Evolutionary conservation across 805 yeast genomes (phyloP).

Genomic region (Kluyveromyces siamensis): DNA sequence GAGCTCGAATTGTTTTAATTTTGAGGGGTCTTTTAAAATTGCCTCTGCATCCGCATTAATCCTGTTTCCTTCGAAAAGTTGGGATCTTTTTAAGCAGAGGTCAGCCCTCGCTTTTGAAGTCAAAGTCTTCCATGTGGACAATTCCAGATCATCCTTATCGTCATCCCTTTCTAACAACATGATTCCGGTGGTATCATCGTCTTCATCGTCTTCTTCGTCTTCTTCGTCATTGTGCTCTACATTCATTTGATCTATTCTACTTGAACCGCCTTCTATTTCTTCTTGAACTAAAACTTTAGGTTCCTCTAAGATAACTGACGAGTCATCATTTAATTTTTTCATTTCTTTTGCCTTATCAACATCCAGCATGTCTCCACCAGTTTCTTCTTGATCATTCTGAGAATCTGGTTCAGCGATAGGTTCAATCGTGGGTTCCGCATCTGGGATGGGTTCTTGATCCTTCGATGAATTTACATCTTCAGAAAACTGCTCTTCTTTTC

Average conservation of each 20-base stretch:
- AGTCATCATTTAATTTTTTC: too few relatives aligned
- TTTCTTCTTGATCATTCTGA: too few relatives aligned
- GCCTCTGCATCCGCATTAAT: constrained; percentile 66
- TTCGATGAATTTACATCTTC: not conserved
- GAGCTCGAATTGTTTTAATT: constrained; percentile 50
- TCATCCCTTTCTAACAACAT: constrained; percentile 45
- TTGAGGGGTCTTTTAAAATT: constrained; percentile 50
- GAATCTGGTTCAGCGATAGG: too few relatives aligned
- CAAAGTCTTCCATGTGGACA: constrained; percentile 74
- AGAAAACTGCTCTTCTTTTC: constrained; percentile 19
- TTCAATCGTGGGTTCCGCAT: not conserved
- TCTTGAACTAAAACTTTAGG: not conserved
- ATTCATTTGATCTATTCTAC: not conserved
- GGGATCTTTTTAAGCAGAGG: constrained; percentile 58
- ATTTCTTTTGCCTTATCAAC: too few relatives aligned
- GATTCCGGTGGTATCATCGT: constrained; percentile 34
- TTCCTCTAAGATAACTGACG: not conserved
- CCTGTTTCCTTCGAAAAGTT: constrained; percentile 49
- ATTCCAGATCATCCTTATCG: constrained; percentile 60
- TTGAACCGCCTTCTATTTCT: constrained; percentile 15
- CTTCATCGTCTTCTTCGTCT: constrained; percentile 36
- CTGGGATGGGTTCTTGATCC: constrained; percentile 11
- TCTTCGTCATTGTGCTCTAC: constrained; percentile 23
- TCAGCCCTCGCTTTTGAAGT: constrained; percentile 75
- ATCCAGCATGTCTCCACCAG: too few relatives aligned